phyloP scores from a whole-genome alignment of 305 asterid genomes.

The Rubia peregrina region DNA sequence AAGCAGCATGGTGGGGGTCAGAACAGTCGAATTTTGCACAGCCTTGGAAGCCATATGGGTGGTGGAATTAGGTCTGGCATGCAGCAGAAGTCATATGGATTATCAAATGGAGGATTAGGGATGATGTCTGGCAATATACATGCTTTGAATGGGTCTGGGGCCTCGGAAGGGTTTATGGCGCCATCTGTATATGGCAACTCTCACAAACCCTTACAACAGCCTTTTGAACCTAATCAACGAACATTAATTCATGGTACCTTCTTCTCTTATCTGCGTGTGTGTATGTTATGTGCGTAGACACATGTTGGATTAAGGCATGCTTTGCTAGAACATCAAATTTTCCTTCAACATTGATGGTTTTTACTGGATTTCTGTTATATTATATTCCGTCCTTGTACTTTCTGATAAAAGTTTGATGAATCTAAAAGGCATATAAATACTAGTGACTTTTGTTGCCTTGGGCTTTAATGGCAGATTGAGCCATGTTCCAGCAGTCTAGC shows the following conservation, averaged over 20 bases:
- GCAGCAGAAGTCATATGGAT: slow-evolving; percentile 74
- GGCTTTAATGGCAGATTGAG: neutral
- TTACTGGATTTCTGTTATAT: neutral
- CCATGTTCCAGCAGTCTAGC: neutral
- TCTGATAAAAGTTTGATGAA: neutral
- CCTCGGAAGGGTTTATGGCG: slow-evolving; percentile 52
- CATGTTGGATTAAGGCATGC: too few relatives aligned
- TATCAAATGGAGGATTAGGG: slow-evolving; percentile 73
- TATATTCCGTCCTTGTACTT: neutral
- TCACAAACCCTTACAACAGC: slow-evolving; percentile 46
- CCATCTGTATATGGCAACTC: slow-evolving; percentile 51
- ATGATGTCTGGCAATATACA: slow-evolving; percentile 55
- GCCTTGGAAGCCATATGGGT: slow-evolving; percentile 76
- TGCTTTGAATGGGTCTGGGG: slow-evolving; percentile 48
- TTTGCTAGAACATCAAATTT: neutral
- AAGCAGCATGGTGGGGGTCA: slow-evolving; percentile 79
- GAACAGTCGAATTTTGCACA: slow-evolving; percentile 72
- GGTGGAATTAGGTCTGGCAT: slow-evolving; percentile 68
- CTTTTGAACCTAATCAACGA: slow-evolving; percentile 60
- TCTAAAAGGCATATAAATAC: neutral
- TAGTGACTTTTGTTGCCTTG: neutral
- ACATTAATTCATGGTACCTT: slow-evolving; percentile 51
- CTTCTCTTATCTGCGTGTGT: slow-evolving; percentile 11
- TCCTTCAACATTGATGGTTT: neutral
- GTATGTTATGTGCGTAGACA: neutral